These are phyloP conservation scores for Lepidium didymum DNA, from an alignment of 345 rosid species.

Conservation along the genomic window DNA sequence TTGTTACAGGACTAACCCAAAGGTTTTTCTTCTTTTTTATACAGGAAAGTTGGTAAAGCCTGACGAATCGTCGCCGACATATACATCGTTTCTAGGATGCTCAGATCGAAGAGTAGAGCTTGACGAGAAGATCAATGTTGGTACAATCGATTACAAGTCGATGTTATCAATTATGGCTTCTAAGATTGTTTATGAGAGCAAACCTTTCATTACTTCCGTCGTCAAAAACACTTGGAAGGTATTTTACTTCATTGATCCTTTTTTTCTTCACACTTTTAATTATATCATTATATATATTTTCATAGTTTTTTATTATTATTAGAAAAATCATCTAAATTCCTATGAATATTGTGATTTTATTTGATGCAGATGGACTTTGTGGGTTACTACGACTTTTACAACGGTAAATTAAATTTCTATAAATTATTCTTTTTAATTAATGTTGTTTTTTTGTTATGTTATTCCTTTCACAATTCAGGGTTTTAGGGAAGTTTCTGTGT, in stretches of 20 bases:
- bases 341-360: not conserved
- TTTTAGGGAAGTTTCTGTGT: not conserved
- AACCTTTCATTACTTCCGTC: slow-evolving; percentile 28
- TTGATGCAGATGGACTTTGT: slow-evolving; percentile 40
- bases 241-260: not conserved
- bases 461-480: not conserved
- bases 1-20: not conserved
- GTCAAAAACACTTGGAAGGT: slow-evolving; percentile 39
- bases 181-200: slow-evolving; percentile 44
- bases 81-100: slow-evolving; percentile 33
- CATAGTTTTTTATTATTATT: not conserved
- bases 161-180: slow-evolving; percentile 48
- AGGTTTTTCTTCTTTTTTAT: not conserved
- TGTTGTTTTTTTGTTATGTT: too few relatives aligned
- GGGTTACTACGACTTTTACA: slow-evolving; percentile 37
- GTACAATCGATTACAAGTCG: slow-evolving; percentile 30
- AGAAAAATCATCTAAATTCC: not conserved
- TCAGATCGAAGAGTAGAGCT: slow-evolving; percentile 39
- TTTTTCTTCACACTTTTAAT: not conserved
- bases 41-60: slow-evolving; percentile 44
- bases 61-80: slow-evolving; percentile 30
- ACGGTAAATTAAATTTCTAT: slow-evolving; percentile 26
- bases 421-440: not conserved
- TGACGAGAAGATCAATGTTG: slow-evolving; percentile 28
- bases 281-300: not conserved